Conservation (phyloP, 257 asterid genomes). For the Euphrasia confusa region DNA sequence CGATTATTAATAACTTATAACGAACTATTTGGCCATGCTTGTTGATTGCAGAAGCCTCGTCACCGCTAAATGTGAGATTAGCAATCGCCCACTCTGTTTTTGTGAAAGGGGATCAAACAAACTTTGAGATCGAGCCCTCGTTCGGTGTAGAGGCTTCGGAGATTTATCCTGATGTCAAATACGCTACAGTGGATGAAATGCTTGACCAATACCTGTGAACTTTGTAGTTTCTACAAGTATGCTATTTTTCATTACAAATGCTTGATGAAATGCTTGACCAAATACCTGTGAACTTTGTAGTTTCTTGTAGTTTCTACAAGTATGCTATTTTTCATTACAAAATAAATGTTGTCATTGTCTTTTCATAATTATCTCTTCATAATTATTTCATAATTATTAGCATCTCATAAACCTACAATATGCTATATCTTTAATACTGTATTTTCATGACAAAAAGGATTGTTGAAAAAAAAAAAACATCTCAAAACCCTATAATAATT, state of each 20-base stretch:
- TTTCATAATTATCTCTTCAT: no score
- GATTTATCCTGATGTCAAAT: slow-evolving; percentile 39
- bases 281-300: slow-evolving; percentile 24
- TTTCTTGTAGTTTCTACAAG: no score
- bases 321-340: no score
- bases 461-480: no score
- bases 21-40: not conserved
- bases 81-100: slow-evolving; percentile 39
- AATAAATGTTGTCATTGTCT: no score
- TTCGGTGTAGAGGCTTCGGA: slow-evolving; percentile 45
- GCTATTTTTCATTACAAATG: no score
- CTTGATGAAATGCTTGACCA: slow-evolving; percentile 43
- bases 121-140: slow-evolving; percentile 40
- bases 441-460: no score
- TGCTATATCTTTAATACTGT: no score
- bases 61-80: slow-evolving; percentile 31
- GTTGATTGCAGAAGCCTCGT: slow-evolving; percentile 35
- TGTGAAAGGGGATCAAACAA: slow-evolving; percentile 49
- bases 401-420: no score
- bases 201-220: slow-evolving; percentile 36
- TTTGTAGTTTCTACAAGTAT: no score
- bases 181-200: slow-evolving; percentile 38
- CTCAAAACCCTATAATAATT: no score
- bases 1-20: not conserved
- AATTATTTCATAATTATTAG: no score